Conservation (phyloP, 805 yeast species). For the Suhomyces sp. region DNA sequence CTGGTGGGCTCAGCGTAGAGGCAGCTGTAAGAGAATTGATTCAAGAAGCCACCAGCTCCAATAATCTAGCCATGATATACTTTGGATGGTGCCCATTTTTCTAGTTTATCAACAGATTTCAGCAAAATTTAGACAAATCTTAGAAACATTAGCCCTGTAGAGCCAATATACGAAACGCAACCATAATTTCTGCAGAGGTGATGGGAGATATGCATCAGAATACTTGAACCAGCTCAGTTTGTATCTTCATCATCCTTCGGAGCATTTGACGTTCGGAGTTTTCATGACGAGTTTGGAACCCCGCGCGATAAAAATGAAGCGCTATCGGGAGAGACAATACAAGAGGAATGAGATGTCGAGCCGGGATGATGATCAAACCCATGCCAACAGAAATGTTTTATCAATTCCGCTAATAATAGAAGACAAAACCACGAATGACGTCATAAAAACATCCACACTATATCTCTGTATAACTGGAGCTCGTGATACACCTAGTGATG, state of each 20-base stretch:
- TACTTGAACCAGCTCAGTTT: background rate
- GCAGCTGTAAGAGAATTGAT: conserved; percentile 82
- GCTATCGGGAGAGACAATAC: background rate
- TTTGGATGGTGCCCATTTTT: conserved; percentile 83
- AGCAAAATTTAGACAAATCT: background rate
- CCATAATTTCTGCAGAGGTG: no score
- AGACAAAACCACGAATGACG: conserved; percentile 10
- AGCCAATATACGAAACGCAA: no score
- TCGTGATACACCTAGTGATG: conserved; percentile 4
- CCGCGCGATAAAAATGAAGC: background rate
- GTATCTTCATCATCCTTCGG: background rate
- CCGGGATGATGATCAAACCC: background rate
- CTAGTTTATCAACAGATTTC: conserved; percentile 19
- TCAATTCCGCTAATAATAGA: conserved; percentile 18
- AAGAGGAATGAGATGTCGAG: background rate
- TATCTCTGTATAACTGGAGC: conserved; percentile 16
- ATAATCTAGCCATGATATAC: conserved; percentile 70
- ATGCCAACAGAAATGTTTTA: conserved; percentile 2
- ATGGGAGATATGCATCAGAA: no score
- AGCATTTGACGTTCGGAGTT: background rate
- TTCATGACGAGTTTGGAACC: background rate
- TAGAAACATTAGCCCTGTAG: no score
- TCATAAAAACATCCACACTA: conserved; percentile 14
- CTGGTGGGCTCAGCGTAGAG: conserved; percentile 70
- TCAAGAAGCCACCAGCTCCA: conserved; percentile 65